Evolutionary conservation across 208 protist genomes (phyloP), one percentile per base, ranked within the genome.

Genomic region (Leishmania amazonensis): DNA sequence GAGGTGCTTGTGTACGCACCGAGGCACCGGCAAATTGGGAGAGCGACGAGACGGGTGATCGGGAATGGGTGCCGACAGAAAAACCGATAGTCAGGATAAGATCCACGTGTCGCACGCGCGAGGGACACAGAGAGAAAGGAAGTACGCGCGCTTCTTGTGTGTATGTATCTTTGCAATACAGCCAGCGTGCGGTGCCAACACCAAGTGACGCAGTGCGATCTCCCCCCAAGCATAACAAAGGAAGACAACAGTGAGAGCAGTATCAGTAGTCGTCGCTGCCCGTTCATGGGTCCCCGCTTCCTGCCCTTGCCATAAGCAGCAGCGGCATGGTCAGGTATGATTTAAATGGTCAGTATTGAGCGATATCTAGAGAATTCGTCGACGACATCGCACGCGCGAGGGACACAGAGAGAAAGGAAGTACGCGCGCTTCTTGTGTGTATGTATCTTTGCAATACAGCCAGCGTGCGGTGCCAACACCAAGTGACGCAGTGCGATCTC

Each of bases 261-360:
- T 74, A 54, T 8, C 62, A 21, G 38, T 74, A n/a, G 0, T 5
- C 68, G 24, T 35, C 7, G 9, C 68, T 53, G 13, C 21, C 68
- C 11, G 40, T 38, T 74, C 21, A 35, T 49, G 15, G 9, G 35
- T 6, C 45, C 45, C 15, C 28, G 54, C 2, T 21, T 35, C 45
- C 19, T 24, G 38, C 19, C 78, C 49, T 81, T 71, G 54, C 40
- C 51, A 73, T 49, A 28, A 67, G 60, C 75, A 67, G 60, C 24
- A 67, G 75, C 75, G 40, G 75, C 51, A 31, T 35, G 31, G 31
- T 35, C 31, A 35, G 31, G 31, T 35, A 35, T 35, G 31, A 35
- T 35, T 35, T 35, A 35, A 35, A 35, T 35, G 31, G 31, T 35
- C 31, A 35, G 31, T 35, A 35, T 35, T 35, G 31, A 35, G 31